Base-by-base conservation (phyloP, 2,329 filamentous ascomycete species). In the Tolypocladium inflatum region DNA sequence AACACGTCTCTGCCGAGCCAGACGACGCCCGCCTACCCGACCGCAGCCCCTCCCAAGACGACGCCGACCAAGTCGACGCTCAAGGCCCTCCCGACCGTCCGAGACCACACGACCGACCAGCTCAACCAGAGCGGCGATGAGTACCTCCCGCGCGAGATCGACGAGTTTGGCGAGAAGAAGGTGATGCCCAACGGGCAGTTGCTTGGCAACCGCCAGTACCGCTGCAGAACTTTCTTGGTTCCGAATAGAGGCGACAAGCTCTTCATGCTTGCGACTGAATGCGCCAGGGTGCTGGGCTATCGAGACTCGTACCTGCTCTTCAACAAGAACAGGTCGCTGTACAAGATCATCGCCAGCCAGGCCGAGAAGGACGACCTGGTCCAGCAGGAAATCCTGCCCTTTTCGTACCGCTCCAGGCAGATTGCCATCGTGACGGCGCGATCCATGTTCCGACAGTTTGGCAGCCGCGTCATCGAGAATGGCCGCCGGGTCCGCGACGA, bases 381-480 rank as follows among this genome's bases (percentile, higher is more conserved):
- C 54, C 81, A 87, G 62, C 92, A 97, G 76, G 94, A 97, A 68
- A 95, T 97, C 59, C 78, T 99, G 23, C 94, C 94, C 0, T 99
- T 97, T 73, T 97, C 93, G 4, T 99, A 99, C 72, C 86, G 94
- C 51, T 99, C 94, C n/a, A 86, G 94, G 55, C 94, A 99, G 74
- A 99, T 99, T 65, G 94, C 94, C 55, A 97, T 99, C 62, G 94
- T 99, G 50, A 97, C 94, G 1, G 94, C 94, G 37, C 86, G 91
- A 63, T 97, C 93, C 65, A 99, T 99, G 94, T 99, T 97, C 74
- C 87, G 94, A 50, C 94, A 99, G 72, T 99, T 99, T 72, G 94
- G 94, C 54, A 97, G 92, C 72, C 84, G 94, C 62, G 88, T 99
- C 56, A 94, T 99, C 63, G 85, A 89, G 41, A 90, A 92, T 67